Evolutionary conservation across 1,284 basidiomycete species (phyloP), one percentile per base, ranked within the genome.

Genomic region (Phellopilus nigrolimitatus): DNA sequence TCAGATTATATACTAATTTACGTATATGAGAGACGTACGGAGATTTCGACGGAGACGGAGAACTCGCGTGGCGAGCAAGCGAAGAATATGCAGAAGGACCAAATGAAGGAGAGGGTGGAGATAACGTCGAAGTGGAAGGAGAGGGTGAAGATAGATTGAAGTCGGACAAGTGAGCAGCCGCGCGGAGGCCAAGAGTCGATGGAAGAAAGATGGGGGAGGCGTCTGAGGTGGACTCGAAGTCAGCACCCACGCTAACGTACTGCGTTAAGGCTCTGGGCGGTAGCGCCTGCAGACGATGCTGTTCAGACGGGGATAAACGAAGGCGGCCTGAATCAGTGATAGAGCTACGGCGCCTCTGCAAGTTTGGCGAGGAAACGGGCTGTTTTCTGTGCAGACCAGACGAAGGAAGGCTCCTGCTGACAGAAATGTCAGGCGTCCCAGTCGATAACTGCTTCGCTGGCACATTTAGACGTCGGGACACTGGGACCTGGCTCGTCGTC

Each of bases 261-360:
- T 87, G 82, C 2, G 85, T 88, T 25, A 89, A 61, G 2, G 85
- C 84, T 36, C 83, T 73, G 7, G 86, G 84, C n/a, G 86, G 73
- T 24, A 78, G 80, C 34, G 48, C 25, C 10, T 39, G 42, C 6
- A 51, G 47, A 22, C 37, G 34, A 44, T 34, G 40, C 36, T 47
- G 31, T 22, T 31, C 40, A 2, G 75, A 74, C 37, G 43, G 33
- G 41, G 45, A 38, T 19, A 52, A 46, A 21, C 49, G 47, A 46
- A 53, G 44, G 27, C 49, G 31, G 27, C 41, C 46, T 57, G 60
- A n/a, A 61, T 44, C 17, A 55, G 15, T 56, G 46, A 53, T 49
- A 42, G 53, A 47, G 33, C 47, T 58, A 39, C 46, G 34, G 42
- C 38, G 44, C 31, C 42, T 27, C 19, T 45, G 49, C 17, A 44